A percentile compares a stretch with the other conserved stretches of the same genome.
Evolutionary conservation across 2,329 filamentous ascomycete genomes (phyloP).

Genomic region (Trichophyton verrucosum): DNA sequence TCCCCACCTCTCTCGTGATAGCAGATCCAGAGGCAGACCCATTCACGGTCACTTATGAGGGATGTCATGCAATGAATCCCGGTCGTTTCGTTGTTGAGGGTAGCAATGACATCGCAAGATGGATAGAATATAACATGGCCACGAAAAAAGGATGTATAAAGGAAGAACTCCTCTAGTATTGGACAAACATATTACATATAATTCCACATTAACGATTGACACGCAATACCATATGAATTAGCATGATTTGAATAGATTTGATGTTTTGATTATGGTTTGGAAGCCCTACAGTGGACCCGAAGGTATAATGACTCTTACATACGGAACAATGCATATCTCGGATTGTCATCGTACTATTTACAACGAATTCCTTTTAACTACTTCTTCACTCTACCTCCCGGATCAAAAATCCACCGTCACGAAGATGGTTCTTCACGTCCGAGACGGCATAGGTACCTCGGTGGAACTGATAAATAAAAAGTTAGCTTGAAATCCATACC

Average conservation of each 20-base stretch:
- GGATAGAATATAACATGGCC: slow-evolving; percentile 74
- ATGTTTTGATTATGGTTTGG: neutral
- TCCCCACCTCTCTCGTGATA: slow-evolving; percentile 72
- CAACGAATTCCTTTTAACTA: neutral
- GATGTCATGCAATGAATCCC: slow-evolving; percentile 91
- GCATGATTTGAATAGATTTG: neutral
- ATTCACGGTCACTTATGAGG: slow-evolving; percentile 85
- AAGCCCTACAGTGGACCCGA: neutral
- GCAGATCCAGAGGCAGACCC: slow-evolving; percentile 70
- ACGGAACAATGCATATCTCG: neutral
- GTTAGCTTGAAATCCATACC: slow-evolving; percentile 10
- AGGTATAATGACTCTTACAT: neutral
- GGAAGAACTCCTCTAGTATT: neutral
- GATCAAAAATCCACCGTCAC: slow-evolving; percentile 14
- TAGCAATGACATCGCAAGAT: slow-evolving; percentile 56
- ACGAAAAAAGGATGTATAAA: neutral
- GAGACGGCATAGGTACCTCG: slow-evolving; percentile 86
- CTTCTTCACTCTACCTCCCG: slow-evolving; percentile 5
- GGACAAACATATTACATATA: neutral
- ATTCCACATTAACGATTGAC: neutral
- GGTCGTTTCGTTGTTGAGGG: slow-evolving; percentile 61
- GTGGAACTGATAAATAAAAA: slow-evolving; percentile 52
- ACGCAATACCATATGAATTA: neutral
- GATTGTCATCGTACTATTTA: neutral
- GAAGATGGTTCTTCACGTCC: slow-evolving; percentile 79